Evolutionary conservation across 768 basidiomycete genomes (phyloP), one percentile per base, ranked within the genome.

Genomic region (Royoungia palumana): DNA sequence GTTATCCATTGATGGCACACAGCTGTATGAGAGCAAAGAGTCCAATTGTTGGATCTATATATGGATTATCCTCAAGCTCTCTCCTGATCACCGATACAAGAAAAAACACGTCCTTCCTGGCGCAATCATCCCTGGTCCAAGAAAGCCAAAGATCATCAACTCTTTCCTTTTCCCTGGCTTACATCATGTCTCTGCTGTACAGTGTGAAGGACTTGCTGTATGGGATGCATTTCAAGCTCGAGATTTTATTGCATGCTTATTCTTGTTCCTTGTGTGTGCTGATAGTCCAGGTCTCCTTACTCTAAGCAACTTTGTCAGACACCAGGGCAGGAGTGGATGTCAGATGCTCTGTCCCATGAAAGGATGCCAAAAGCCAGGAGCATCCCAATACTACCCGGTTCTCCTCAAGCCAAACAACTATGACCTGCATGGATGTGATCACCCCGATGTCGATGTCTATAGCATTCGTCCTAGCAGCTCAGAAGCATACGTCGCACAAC

Each of bases 1-100:
- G 48, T 49, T 69, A 0, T 75, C 71, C 0, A 54, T 73, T 8
- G 68, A 77, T 43, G 72, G 75, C 1, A 66, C 70, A 0, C 75
- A 77, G 48, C 64, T 77, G 64, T 72, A 6, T 4, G 6, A 50
- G 3, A 35, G 28, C 14, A 54, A 53, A 8, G 41, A 53, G 3
- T 49, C 47, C 0, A 27, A 51, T 4, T 54, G 53, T 14, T 70
- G 70, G 67, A 59, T 71, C 0, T 64, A 60, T 14, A 71, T 75
- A 1, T 74, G 70, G 70, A 47, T 76, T 0, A 36, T 77, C 1
- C 13, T 22, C 0, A 42, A 55, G 9, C 39, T 53, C 1, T 16
- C 49, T 0, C 75, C 47, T 0, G 19, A 44, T 2, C 1, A 36
- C 0, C 9, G n/a, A 1, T 54, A 54, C 38, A 22, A 35, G 13